Conservation (phyloP, 1,139 yeast genomes). For the Blastobotrys buckinghamii region DNA sequence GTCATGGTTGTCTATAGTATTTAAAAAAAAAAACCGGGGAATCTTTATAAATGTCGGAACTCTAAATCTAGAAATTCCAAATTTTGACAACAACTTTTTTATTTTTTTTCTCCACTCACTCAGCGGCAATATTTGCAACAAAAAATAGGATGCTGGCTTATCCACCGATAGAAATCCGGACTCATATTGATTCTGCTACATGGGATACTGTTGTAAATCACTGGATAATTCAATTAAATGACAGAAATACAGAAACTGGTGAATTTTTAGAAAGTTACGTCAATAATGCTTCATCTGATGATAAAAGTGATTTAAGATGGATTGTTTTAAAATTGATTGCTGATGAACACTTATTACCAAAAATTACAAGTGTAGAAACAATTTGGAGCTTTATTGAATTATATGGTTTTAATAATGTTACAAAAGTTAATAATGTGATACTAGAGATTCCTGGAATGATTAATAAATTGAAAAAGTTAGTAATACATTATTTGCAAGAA, state of each 20-base stretch:
- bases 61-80: neutral
- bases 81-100: neutral
- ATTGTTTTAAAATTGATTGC: constrained; percentile 3
- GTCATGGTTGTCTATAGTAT: constrained; percentile 1
- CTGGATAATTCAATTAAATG: constrained; percentile 16
- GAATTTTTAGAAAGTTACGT: constrained; percentile 10
- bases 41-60: too few relatives aligned
- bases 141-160: constrained; percentile 11
- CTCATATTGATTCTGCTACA: constrained; percentile 11
- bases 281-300: constrained; percentile 1
- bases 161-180: constrained; percentile 17
- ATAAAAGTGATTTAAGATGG: neutral
- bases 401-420: constrained; percentile 27
- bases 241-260: neutral
- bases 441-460: constrained; percentile 12
- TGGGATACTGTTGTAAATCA: constrained; percentile 18
- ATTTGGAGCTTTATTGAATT: constrained; percentile 27
- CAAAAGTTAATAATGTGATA: constrained; percentile 17
- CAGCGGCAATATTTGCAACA: neutral
- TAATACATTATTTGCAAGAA: constrained; percentile 14
- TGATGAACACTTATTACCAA: neutral
- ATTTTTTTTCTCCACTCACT: too few relatives aligned
- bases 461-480: constrained; percentile 18
- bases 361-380: constrained; percentile 13
- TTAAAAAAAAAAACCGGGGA: neutral